Evolutionary conservation across 257 asterid species (phyloP).

Genomic region (Nicotiana otophora): DNA sequence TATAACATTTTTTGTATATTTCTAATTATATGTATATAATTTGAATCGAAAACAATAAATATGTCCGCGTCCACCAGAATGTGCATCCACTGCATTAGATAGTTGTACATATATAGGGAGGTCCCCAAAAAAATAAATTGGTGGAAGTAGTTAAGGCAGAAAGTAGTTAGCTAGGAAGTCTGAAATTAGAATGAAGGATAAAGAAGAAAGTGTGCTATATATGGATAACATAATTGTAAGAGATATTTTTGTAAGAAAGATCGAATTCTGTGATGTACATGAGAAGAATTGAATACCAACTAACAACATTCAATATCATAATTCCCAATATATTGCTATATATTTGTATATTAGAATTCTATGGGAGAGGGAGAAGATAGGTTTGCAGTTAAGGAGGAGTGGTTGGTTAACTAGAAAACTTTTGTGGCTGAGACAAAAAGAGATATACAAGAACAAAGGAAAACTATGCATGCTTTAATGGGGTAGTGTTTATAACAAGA

Average conservation of each 20-base stretch:
- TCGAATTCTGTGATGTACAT: background rate
- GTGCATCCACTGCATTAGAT: no score
- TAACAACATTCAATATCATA: background rate
- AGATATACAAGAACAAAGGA: background rate
- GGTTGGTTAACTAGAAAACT: background rate
- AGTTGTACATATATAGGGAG: no score
- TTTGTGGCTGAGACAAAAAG: slow-evolving; percentile 17
- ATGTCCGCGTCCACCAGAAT: no score
- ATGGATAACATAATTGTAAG: background rate
- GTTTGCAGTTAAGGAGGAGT: background rate
- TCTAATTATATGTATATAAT: no score
- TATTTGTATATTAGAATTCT: background rate
- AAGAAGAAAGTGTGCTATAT: background rate
- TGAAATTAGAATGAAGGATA: background rate
- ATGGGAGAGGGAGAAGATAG: background rate
- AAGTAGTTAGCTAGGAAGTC: no score
- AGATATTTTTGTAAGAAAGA: background rate
- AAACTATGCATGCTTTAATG: background rate
- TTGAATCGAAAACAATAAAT: no score
- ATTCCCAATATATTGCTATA: no score
- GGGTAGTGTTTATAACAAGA: background rate
- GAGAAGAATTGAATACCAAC: background rate
- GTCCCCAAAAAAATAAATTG: no score
- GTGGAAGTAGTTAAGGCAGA: no score
- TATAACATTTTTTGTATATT: no score